phyloP scores from a whole-genome alignment of 1,139 yeast genomes.

The Candida gigantensis region DNA sequence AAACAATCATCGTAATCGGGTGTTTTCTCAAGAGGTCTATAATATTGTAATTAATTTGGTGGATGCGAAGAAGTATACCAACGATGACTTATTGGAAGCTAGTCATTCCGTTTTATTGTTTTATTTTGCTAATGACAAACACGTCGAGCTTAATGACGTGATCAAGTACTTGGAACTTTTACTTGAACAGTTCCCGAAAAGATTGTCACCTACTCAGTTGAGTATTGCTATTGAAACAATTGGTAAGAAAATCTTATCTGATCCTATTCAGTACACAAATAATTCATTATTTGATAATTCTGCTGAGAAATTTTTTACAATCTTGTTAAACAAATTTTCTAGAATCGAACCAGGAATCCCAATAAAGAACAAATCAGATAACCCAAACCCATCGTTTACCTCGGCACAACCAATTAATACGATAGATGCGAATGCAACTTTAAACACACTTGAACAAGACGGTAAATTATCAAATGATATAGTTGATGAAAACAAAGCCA shows the following conservation, averaged over 20 bases:
- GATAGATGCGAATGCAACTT: conserved; percentile 38
- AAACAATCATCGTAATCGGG: conserved; percentile 19
- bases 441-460: conserved; percentile 30
- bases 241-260: conserved; percentile 52
- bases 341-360: conserved; percentile 32
- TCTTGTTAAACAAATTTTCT: conserved; percentile 39
- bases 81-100: conserved; percentile 54
- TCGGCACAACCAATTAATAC: conserved; percentile 45
- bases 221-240: conserved; percentile 60
- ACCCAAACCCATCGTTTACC: conserved; percentile 20
- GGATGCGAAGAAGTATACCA: conserved; percentile 27
- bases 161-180: conserved; percentile 34
- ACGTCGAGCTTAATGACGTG: conserved; percentile 30
- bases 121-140: conserved; percentile 33
- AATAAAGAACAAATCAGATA: conserved; percentile 19
- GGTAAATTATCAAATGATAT: conserved; percentile 24
- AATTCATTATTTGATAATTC: conserved; percentile 25
- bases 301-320: conserved; percentile 42
- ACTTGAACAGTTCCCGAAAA: conserved; percentile 54
- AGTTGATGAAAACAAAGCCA: conserved; percentile 32
- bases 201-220: conserved; percentile 58
- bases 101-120: conserved; percentile 67
- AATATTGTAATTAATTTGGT: conserved; percentile 47
- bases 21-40: conserved; percentile 37
- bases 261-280: conserved; percentile 29